These are phyloP conservation scores for Pogostemon cablin DNA, from an alignment of 257 asterid species.

Conservation along the genomic window DNA sequence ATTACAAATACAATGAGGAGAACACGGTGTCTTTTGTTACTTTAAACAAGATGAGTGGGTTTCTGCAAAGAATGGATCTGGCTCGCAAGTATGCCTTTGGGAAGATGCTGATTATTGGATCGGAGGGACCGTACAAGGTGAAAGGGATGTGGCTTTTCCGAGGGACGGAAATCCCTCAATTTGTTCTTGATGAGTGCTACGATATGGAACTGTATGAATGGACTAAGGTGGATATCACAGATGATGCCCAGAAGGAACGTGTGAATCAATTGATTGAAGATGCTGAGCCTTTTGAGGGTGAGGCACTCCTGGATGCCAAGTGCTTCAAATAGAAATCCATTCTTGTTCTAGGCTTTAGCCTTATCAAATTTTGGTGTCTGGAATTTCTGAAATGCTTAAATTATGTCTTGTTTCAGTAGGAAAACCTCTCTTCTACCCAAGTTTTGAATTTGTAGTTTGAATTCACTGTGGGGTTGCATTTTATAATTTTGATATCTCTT, in stretches of 20 bases:
- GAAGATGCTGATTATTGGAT: constrained; percentile 86
- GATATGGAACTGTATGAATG: constrained; percentile 94
- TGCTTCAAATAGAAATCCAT: constrained; percentile 49
- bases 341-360: constrained; percentile 24
- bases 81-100: constrained; percentile 94
- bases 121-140: constrained; percentile 79
- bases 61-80: constrained; percentile 93
- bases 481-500: too few species aligned
- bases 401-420: not conserved
- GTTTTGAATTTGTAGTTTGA: not conserved
- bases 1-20: constrained; percentile 90
- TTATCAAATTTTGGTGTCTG: constrained; percentile 14
- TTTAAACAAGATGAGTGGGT: constrained; percentile 88
- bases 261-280: constrained; percentile 68
- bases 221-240: constrained; percentile 59
- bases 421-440: not conserved
- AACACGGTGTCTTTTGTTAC: constrained; percentile 87
- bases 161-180: constrained; percentile 85
- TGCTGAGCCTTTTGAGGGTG: constrained; percentile 73
- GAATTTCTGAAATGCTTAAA: not conserved
- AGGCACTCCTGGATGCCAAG: constrained; percentile 59
- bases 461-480: too few species aligned
- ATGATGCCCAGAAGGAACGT: constrained; percentile 63
- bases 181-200: constrained; percentile 74
- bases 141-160: constrained; percentile 98